Evolutionary conservation across 1,284 basidiomycete species (phyloP), one percentile per base, ranked within the genome.

Genomic region (Tranzscheliella williamsii): DNA sequence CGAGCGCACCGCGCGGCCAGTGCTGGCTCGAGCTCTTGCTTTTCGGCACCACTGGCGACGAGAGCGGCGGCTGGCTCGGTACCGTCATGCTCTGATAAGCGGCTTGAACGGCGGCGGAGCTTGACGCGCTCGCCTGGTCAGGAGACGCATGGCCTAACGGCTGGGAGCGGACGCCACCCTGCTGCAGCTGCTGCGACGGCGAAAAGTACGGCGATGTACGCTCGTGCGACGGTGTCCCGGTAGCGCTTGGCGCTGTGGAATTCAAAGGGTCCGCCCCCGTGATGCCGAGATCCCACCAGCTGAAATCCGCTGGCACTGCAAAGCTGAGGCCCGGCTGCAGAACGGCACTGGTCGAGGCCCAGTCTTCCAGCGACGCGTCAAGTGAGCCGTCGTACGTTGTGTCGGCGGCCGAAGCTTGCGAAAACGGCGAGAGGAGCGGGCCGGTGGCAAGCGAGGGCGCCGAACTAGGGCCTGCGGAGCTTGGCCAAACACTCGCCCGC

Each of bases 251-350:
- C 12, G 42, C 36, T 11, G 24, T 36, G 3, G 52, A 54, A 6
- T 34, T 38, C 9, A 37, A 41, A 16, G 35, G 26, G 38, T 57
- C 52, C 17, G 38, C 36, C 1, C 44, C 49, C 12, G 43, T 45
- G 39, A 63, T 53, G 11, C 64, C 67, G 8, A 69, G 48, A 46
- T 76, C 67, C 67, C 73, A 75, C 75, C 75, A 77, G 29, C 66
- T 67, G 35, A 77, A 64, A 24, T 77, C 75, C 2, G 70, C 67
- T 0, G 75, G 75, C 8, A 77, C 71, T 1, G 75, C 73, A 43
- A 72, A 77, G 24, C 60, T 65, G 8, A 76, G 45, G 15, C 55
- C 66, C 9, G 64, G 61, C 17, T 70, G 61, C 1, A 73, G 45
- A 24, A 73, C 58, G 2, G 69, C 67, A 29, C 62, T 63, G 38